phyloP scores from a whole-genome alignment of 1,284 basidiomycete species.

The Anthracocystis setariae region DNA sequence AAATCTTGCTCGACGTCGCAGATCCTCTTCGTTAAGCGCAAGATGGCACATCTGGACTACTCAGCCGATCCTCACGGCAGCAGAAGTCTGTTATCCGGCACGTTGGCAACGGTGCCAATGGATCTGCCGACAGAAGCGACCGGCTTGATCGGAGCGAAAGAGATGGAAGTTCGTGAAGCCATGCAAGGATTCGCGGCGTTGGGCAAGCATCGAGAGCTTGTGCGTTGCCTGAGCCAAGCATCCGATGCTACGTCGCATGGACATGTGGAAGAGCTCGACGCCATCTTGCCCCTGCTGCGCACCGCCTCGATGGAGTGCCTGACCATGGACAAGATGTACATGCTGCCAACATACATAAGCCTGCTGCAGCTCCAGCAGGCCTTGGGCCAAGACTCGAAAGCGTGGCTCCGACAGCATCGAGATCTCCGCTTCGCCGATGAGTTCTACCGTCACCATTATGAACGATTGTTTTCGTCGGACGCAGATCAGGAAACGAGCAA shows the following conservation, averaged over 20 bases:
- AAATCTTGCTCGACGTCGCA: conserved; percentile 21
- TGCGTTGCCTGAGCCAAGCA: conserved; percentile 39
- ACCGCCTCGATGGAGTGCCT: conserved; percentile 86
- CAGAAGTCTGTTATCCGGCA: conserved; percentile 74
- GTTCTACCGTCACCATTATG: conserved; percentile 19
- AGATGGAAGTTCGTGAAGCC: conserved; percentile 79
- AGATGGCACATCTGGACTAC: conserved; percentile 90
- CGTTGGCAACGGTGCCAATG: conserved; percentile 21
- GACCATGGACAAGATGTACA: conserved; percentile 78
- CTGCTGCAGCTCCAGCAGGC: conserved; percentile 12
- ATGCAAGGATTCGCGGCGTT: conserved; percentile 85
- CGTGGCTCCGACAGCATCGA: conserved; percentile 13
- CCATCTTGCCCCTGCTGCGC: conserved; percentile 75
- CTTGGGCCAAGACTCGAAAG: not conserved
- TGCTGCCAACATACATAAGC: conserved; percentile 24
- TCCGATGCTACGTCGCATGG: conserved; percentile 4
- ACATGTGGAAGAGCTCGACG: not conserved
- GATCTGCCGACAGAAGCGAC: conserved; percentile 13
- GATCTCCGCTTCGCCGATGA: conserved; percentile 35
- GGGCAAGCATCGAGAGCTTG: conserved; percentile 67
- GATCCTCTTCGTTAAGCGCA: conserved; percentile 79
- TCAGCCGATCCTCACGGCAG: conserved; percentile 91
- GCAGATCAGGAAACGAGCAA: not conserved
- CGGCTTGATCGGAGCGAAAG: conserved; percentile 45
- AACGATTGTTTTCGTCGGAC: conserved; percentile 7